Percentiles rank a stretch among this genome's conserved stretches.
Evolutionary conservation across 2,329 filamentous ascomycete species (phyloP).

Genomic region (Hypomyces perniciosus): DNA sequence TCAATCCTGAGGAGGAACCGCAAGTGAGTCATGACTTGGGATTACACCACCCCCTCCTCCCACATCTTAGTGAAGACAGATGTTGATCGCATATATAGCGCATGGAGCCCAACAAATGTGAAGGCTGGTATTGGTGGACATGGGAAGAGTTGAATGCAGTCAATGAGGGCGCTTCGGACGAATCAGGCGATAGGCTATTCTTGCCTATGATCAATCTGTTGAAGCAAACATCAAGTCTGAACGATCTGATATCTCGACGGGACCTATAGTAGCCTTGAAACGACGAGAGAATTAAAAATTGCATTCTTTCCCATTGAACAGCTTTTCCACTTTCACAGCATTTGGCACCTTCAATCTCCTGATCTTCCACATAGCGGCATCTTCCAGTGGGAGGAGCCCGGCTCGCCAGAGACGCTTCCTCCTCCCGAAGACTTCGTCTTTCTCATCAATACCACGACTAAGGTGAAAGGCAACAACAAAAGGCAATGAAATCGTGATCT

Average conservation of each 20-base stretch:
- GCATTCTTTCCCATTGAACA: not conserved
- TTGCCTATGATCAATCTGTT: conserved; percentile 28
- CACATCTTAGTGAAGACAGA: not conserved
- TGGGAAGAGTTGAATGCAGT: conserved; percentile 37
- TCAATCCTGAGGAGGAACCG: conserved; percentile 43
- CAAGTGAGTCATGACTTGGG: conserved; percentile 37
- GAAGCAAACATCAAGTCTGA: conserved; percentile 18
- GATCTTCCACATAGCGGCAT: too few relatives aligned
- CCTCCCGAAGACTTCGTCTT: too few relatives aligned
- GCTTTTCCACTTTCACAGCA: too few relatives aligned
- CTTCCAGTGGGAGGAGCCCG: too few relatives aligned
- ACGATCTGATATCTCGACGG: conserved; percentile 13
- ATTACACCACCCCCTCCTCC: not conserved
- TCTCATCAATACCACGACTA: too few relatives aligned
- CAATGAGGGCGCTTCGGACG: conserved; percentile 15
- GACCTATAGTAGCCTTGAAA: not conserved
- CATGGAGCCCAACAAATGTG: conserved; percentile 46
- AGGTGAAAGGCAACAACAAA: too few relatives aligned
- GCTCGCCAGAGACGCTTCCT: too few relatives aligned
- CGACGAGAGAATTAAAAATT: not conserved
- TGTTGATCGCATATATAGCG: conserved; percentile 19
- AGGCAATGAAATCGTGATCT: too few relatives aligned
- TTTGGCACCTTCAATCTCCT: too few relatives aligned
- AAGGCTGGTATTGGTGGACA: conserved; percentile 42
- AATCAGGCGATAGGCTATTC: conserved; percentile 22